phyloP scores from a whole-genome alignment of 2,329 filamentous ascomycete genomes.

The Coleophoma cylindrospora region DNA sequence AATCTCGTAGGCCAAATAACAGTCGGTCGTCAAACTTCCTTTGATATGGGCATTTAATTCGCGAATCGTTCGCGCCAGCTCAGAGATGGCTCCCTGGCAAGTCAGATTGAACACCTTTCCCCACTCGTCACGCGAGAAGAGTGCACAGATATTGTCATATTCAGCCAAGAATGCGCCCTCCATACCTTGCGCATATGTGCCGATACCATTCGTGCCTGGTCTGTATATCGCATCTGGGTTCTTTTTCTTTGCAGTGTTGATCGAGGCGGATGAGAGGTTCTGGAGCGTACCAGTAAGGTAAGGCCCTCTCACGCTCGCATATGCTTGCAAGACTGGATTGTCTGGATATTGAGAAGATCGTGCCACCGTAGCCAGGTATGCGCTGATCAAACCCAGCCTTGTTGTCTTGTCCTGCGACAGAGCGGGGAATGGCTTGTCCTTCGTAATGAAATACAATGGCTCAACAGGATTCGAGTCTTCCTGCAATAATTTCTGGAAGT shows the following conservation, averaged over 20 bases:
- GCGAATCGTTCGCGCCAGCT: slow-evolving; percentile 78
- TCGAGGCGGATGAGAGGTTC: slow-evolving; percentile 81
- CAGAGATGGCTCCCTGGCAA: slow-evolving; percentile 70
- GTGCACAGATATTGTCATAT: slow-evolving; percentile 82
- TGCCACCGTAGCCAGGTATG: slow-evolving; percentile 62
- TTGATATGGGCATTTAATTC: slow-evolving; percentile 91
- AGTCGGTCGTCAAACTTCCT: slow-evolving; percentile 80
- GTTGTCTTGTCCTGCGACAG: slow-evolving; percentile 71
- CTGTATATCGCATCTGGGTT: slow-evolving; percentile 76
- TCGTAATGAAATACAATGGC: slow-evolving; percentile 88
- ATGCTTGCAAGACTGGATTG: slow-evolving; percentile 73
- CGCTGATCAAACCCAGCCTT: slow-evolving; percentile 74
- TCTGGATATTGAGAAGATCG: slow-evolving; percentile 45
- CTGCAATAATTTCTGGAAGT: slow-evolving; percentile 74
- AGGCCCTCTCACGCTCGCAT: slow-evolving; percentile 78
- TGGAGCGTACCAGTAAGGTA: slow-evolving; percentile 80
- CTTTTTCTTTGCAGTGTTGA: slow-evolving; percentile 79
- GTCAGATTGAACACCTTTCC: slow-evolving; percentile 72
- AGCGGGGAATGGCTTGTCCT: slow-evolving; percentile 78
- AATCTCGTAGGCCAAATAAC: slow-evolving; percentile 91
- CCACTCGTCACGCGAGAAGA: slow-evolving; percentile 86
- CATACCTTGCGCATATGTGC: slow-evolving; percentile 81
- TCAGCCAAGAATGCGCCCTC: slow-evolving; percentile 85
- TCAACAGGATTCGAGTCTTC: slow-evolving; percentile 80
- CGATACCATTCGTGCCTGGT: slow-evolving; percentile 85